These are phyloP conservation scores for Nephelium lappaceum DNA, from an alignment of 345 rosid genomes.

Conservation along the genomic window DNA sequence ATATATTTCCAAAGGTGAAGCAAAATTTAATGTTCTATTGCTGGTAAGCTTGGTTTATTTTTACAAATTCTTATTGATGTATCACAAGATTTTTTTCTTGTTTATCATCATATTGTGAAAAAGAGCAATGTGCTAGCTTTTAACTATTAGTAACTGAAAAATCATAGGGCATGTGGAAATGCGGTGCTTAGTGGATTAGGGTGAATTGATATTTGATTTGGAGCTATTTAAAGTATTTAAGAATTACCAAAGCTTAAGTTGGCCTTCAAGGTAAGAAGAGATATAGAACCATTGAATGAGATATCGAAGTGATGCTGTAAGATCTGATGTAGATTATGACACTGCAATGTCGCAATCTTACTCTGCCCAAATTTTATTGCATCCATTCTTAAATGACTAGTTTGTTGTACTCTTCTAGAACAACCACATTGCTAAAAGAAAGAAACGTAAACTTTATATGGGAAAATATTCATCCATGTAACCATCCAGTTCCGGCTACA, in stretches of 20 bases:
- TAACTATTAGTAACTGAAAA: neutral
- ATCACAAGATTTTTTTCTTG: neutral
- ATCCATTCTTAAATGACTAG: neutral
- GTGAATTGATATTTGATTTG: neutral
- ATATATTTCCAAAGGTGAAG: neutral
- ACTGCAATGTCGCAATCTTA: neutral
- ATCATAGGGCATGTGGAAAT: neutral
- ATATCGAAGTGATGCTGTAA: neutral
- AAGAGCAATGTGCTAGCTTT: neutral
- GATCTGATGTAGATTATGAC: neutral
- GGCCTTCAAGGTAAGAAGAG: neutral
- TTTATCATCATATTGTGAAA: neutral
- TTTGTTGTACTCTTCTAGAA: neutral
- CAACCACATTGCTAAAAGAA: neutral
- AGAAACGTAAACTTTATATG: neutral
- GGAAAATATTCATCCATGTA: neutral
- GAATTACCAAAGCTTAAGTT: neutral
- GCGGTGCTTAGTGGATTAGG: neutral
- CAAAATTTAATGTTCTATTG: neutral
- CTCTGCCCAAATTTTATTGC: neutral
- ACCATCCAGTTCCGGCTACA: neutral
- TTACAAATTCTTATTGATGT: neutral
- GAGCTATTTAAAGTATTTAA: neutral
- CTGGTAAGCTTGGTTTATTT: neutral
- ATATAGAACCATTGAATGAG: neutral